Base-by-base conservation (phyloP, 2,329 filamentous ascomycete genomes). In the Monilinia laxa region DNA sequence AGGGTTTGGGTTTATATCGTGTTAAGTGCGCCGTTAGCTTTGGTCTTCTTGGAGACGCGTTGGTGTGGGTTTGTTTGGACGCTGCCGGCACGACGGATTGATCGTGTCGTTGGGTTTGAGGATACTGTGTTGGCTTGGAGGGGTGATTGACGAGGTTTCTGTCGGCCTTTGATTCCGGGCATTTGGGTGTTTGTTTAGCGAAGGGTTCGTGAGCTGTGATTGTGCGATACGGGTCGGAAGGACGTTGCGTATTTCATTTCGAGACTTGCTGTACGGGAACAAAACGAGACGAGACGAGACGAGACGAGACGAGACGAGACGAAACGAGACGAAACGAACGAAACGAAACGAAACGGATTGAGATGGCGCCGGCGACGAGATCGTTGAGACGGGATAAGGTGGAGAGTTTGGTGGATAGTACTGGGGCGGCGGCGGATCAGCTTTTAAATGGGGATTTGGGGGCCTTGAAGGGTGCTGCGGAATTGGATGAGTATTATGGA, bases 321-420 rank as follows among this genome's bases (percentile, higher is more conserved):
- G n/a, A n/a, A n/a, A n/a, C n/a, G n/a, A n/a, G n/a, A n/a, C n/a
- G n/a, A n/a, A n/a, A n/a, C n/a, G n/a, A n/a, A n/a, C n/a, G n/a
- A n/a, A n/a, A 59, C 20, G 25, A 18, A 1, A 16, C 45, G 45
- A 51, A 18, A 49, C 28, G 31, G 25, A 28, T 7, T 3, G 14
- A 16, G 11, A 60, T 60, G 58, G 58, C 58, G 16, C 58, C 58
- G 23, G 58, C 58, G 25, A 60, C 58, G 31, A 51, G 58, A 60
- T 60, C 58, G 2, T 38, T 51, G 31, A 51, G 58, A 7, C 51
- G 45, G 51, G 58, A 60, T 51, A 60, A 60, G 58, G 45, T 25
- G 31, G 58, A 60, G 45, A 60, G 58, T 12, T 20, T 51, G n/a
- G 28, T 35, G 14, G 58, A 60, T 35, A 25, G 58, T 25, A 25